A percentile compares a stretch with the other conserved stretches of the same genome.
These are phyloP conservation scores for Penicillium sp. DNA, from an alignment of 2,329 filamentous ascomycete genomes.

Conservation along the genomic window DNA sequence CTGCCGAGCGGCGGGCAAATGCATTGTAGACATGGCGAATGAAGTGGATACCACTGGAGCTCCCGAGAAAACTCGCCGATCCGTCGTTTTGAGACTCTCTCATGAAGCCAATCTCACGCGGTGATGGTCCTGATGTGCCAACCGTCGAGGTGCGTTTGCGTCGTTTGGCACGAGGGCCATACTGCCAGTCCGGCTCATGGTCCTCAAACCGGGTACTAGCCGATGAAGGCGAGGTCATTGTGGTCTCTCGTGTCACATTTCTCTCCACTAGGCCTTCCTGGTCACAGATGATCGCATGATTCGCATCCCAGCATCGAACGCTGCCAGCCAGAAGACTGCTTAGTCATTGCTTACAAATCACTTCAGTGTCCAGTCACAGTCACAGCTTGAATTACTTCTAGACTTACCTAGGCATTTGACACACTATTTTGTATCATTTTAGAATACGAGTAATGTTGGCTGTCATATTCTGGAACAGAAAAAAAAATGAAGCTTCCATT, in stretches of 20 bases:
- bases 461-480: too few relatives aligned
- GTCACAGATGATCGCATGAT: neutral
- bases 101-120: constrained; percentile 56
- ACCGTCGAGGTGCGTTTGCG: constrained; percentile 28
- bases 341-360: too few relatives aligned
- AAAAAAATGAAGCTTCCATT: too few relatives aligned
- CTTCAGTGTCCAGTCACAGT: too few relatives aligned
- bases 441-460: too few relatives aligned
- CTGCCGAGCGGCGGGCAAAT: constrained; percentile 44
- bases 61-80: constrained; percentile 60
- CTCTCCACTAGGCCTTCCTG: neutral
- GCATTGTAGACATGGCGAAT: constrained; percentile 60
- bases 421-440: too few relatives aligned
- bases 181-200: constrained; percentile 21
- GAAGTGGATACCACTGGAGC: constrained; percentile 64
- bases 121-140: constrained; percentile 23
- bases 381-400: too few relatives aligned
- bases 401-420: too few relatives aligned
- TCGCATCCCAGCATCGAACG: neutral
- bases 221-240: constrained; percentile 23
- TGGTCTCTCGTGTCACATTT: constrained; percentile 7
- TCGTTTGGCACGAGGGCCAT: constrained; percentile 30
- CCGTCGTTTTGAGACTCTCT: constrained; percentile 53
- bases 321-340: too few relatives aligned
- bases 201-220: constrained; percentile 17